phyloP scores from a whole-genome alignment of 2,329 filamentous ascomycete genomes.

The Metarhizium rileyi region DNA sequence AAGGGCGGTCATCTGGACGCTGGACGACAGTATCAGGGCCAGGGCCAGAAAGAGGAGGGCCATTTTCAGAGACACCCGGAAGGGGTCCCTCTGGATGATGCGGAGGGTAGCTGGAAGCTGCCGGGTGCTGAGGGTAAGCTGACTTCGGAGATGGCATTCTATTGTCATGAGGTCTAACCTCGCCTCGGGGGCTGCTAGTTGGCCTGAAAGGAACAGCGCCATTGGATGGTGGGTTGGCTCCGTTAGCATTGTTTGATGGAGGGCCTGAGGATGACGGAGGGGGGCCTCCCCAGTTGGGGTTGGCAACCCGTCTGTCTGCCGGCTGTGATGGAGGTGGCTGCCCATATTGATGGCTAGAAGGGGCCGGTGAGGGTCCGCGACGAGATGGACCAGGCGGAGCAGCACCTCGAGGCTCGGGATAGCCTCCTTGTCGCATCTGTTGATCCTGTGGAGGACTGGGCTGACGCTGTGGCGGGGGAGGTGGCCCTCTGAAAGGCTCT shows the following conservation, averaged over 20 bases:
- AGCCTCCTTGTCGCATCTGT: slow-evolving; percentile 46
- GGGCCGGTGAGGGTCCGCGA: slow-evolving; percentile 37
- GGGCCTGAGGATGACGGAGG: slow-evolving; percentile 33
- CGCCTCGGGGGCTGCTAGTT: slow-evolving; percentile 70
- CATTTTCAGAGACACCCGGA: slow-evolving; percentile 51
- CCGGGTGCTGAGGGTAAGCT: slow-evolving; percentile 68
- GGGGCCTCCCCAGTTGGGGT: slow-evolving; percentile 50
- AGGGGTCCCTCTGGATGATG: slow-evolving; percentile 54
- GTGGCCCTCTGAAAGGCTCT: slow-evolving; percentile 57
- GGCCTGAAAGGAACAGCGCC: slow-evolving; percentile 60
- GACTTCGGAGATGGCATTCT: slow-evolving; percentile 87
- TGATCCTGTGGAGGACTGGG: slow-evolving; percentile 66
- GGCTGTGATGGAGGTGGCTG: slow-evolving; percentile 34
- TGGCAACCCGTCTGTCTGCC: slow-evolving; percentile 43
- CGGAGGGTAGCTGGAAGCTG: slow-evolving; percentile 44
- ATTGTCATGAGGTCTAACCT: slow-evolving; percentile 74
- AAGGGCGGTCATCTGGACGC: slow-evolving; percentile 57
- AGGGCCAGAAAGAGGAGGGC: slow-evolving; percentile 27
- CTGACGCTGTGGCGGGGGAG: slow-evolving; percentile 58
- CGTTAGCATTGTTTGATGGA: slow-evolving; percentile 27
- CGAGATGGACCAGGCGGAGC: slow-evolving; percentile 32
- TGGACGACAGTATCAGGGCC: slow-evolving; percentile 58
- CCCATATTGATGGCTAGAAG: slow-evolving; percentile 32
- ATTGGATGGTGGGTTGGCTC: slow-evolving; percentile 31
- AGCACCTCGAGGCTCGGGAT: slow-evolving; percentile 36